Conservation (phyloP, 2,329 filamentous ascomycete genomes). For the Diplodia sapinea region DNA sequence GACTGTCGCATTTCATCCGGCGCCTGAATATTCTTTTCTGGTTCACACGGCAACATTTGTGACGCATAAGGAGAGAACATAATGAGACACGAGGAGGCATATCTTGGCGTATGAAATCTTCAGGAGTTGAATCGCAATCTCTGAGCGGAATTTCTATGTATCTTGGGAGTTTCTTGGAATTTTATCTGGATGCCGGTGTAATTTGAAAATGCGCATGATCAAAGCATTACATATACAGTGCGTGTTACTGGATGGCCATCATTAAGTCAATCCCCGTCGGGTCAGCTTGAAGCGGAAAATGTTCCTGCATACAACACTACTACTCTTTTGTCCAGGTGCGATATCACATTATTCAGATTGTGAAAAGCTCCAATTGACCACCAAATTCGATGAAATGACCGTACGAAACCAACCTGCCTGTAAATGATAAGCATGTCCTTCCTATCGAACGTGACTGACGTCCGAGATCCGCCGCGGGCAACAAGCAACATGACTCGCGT, state of each 20-base stretch:
- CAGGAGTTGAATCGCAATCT: background rate
- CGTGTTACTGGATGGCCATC: background rate
- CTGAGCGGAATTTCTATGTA: background rate
- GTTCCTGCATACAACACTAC: background rate
- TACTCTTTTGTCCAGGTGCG: background rate
- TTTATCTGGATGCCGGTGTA: background rate
- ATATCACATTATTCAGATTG: background rate
- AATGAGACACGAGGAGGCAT: constrained; percentile 18
- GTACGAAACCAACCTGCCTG: background rate
- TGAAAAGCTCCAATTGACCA: background rate
- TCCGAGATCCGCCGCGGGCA: constrained; percentile 11
- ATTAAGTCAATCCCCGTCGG: background rate
- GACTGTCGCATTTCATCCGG: background rate
- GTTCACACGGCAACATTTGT: background rate
- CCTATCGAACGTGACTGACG: background rate
- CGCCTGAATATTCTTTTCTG: background rate
- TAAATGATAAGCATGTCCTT: too few relatives aligned
- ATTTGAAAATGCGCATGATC: background rate
- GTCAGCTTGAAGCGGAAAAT: background rate
- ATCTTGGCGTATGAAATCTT: background rate
- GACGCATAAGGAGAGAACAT: background rate
- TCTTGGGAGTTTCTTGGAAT: background rate
- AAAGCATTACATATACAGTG: background rate
- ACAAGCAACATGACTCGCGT: constrained; percentile 11
- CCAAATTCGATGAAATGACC: background rate